Percentiles rank a stretch among this genome's conserved stretches.
Conservation (phyloP, 176 grass and related monocot species). For the Zea luxurians region DNA sequence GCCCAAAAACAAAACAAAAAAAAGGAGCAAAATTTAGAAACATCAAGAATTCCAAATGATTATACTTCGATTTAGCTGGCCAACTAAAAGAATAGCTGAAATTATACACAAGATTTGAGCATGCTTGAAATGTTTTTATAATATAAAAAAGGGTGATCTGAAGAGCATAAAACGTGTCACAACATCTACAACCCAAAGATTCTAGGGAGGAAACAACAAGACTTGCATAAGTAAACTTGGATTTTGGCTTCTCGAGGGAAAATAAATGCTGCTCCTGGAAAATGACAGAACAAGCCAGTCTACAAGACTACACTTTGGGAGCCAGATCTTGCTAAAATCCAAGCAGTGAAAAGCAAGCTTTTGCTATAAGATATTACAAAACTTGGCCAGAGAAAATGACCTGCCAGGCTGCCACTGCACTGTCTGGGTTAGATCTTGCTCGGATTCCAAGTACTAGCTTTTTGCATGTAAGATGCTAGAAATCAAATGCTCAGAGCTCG, state of each 20-base stretch:
- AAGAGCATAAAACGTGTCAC: not conserved
- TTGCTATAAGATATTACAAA: not conserved
- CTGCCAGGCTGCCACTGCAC: not conserved
- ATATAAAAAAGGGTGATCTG: not conserved
- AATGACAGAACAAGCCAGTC: not conserved
- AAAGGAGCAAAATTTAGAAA: not conserved
- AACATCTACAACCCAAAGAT: not conserved
- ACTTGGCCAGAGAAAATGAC: not conserved
- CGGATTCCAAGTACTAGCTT: not conserved
- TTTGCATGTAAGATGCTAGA: not conserved
- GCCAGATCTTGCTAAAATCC: not conserved
- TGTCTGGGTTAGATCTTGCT: conserved; percentile 1
- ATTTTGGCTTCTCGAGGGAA: not conserved
- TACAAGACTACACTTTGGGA: not conserved
- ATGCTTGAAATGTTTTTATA: not conserved
- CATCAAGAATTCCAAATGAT: not conserved
- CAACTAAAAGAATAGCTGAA: not conserved
- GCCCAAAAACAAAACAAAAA: conserved; percentile 13
- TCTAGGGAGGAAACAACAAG: not conserved
- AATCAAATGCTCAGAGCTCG: not conserved
- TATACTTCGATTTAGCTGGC: not conserved
- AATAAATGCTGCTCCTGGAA: not conserved
- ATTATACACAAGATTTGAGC: not conserved
- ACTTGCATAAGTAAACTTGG: not conserved
- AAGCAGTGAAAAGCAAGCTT: not conserved